Evolutionary conservation across 2,329 filamentous ascomycete genomes (phyloP).

Genomic region (Xylariaceae sp.): DNA sequence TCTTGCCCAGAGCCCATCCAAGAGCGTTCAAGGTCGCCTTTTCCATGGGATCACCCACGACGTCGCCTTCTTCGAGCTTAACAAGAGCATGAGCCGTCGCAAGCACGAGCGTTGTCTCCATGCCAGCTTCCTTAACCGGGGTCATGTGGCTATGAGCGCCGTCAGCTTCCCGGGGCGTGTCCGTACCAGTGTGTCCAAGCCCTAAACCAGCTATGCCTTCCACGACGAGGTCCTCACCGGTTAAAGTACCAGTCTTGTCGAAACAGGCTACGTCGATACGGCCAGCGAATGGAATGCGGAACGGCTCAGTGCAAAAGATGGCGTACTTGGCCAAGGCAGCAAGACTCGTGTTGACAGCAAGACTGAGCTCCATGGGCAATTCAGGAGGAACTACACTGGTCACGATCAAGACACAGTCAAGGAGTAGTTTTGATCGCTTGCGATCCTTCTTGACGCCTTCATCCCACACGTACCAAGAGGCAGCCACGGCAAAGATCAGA

Average conservation of each 20-base stretch:
- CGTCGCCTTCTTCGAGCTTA: conserved; percentile 93
- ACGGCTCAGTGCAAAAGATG: conserved; percentile 98
- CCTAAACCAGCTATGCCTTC: conserved; percentile 93
- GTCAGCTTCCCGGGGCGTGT: conserved; percentile 72
- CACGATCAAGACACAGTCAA: conserved; percentile 97
- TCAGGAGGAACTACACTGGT: conserved; percentile 99
- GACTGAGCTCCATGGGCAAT: conserved; percentile 94
- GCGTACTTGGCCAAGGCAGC: conserved; percentile 93
- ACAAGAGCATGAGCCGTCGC: conserved; percentile 95
- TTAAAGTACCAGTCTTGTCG: conserved; percentile 97
- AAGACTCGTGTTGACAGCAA: conserved; percentile 97
- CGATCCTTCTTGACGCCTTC: conserved; percentile 94
- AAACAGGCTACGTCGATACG: conserved; percentile 97
- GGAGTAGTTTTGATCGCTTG: conserved; percentile 94
- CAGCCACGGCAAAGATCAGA: conserved; percentile 92
- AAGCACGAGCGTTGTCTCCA: conserved; percentile 90
- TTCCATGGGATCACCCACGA: conserved; percentile 98
- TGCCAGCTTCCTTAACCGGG: conserved; percentile 70
- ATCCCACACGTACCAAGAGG: conserved; percentile 98
- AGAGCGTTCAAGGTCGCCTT: conserved; percentile 91
- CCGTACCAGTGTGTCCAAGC: conserved; percentile 70
- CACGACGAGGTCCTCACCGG: conserved; percentile 94
- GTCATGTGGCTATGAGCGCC: conserved; percentile 84
- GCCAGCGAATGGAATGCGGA: conserved; percentile 95
- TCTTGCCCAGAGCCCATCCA: conserved; percentile 90